phyloP scores from a whole-genome alignment of 108 stramenopile genomes.

The Seminavis robusta region DNA sequence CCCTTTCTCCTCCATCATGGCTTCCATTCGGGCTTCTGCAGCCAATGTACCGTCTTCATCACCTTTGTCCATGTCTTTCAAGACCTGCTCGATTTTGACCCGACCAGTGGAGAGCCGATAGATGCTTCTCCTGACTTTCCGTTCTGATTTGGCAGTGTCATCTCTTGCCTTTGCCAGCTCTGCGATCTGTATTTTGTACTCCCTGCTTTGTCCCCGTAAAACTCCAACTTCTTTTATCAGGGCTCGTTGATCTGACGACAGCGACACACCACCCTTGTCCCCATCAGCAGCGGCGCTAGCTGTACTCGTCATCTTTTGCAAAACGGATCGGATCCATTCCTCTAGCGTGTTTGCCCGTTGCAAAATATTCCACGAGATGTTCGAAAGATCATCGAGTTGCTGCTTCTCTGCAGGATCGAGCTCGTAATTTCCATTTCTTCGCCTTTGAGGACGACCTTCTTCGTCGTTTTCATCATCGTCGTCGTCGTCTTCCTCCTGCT shows the following conservation, averaged over 20 bases:
- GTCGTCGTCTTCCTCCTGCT: constrained; percentile 1
- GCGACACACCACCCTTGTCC: too few species aligned
- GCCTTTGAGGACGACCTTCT: too few species aligned
- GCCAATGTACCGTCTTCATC: constrained; percentile 67
- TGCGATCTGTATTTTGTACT: constrained; percentile 43
- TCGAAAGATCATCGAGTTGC: constrained; percentile 37
- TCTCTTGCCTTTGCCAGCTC: constrained; percentile 69
- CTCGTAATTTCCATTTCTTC: too few species aligned
- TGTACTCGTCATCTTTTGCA: too few species aligned
- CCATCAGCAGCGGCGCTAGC: too few species aligned
- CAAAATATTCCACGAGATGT: constrained; percentile 23
- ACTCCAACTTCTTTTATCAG: constrained; percentile 19
- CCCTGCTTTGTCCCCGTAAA: constrained; percentile 14
- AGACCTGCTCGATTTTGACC: constrained; percentile 60
- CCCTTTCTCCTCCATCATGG: too few species aligned
- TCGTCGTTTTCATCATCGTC: not conserved
- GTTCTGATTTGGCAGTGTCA: constrained; percentile 59
- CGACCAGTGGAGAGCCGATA: constrained; percentile 72
- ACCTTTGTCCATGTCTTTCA: constrained; percentile 50
- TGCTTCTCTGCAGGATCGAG: too few species aligned
- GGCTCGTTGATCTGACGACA: too few species aligned
- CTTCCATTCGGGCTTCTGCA: too few species aligned
- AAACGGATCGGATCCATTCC: constrained; percentile 41
- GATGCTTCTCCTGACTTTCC: constrained; percentile 69
- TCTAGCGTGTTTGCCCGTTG: constrained; percentile 39